A percentile compares a stretch with the other conserved stretches of the same genome.
These are phyloP conservation scores for Suzukiozyma palmioleophila DNA, from an alignment of 1,139 yeast species.

Conservation along the genomic window DNA sequence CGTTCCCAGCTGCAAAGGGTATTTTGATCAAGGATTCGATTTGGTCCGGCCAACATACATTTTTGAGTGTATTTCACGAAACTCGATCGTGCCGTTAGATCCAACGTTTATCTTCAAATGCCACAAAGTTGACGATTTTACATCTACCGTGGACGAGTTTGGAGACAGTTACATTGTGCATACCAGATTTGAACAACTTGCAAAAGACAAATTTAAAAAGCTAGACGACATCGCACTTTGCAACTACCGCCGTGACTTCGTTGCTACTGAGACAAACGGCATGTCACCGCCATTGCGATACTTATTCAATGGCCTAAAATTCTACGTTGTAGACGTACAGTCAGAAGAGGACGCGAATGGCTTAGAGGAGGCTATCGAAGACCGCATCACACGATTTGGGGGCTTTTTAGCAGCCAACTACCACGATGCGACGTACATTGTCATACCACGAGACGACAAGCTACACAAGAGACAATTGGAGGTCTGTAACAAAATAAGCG, in stretches of 20 bases:
- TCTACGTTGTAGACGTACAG: background rate
- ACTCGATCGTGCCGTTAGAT: constrained; percentile 50
- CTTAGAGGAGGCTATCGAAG: constrained; percentile 8
- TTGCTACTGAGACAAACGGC: constrained; percentile 1
- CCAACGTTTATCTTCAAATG: constrained; percentile 48
- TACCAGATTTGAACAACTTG: constrained; percentile 8
- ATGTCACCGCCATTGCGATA: constrained; percentile 2
- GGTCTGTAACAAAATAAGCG: constrained; percentile 13
- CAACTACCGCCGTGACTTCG: constrained; percentile 10
- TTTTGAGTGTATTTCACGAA: constrained; percentile 52
- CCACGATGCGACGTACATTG: constrained; percentile 22
- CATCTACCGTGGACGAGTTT: constrained; percentile 37
- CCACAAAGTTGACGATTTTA: constrained; percentile 9
- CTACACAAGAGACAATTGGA: constrained; percentile 5
- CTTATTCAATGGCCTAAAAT: background rate
- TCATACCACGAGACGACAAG: constrained; percentile 10
- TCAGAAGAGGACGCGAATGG: background rate
- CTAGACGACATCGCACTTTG: constrained; percentile 4
- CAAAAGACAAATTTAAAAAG: constrained; percentile 5
- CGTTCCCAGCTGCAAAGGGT: constrained; percentile 42
- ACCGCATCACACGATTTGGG: constrained; percentile 27
- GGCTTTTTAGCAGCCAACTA: constrained; percentile 20
- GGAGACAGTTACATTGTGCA: constrained; percentile 52
- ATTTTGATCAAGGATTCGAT: constrained; percentile 48
- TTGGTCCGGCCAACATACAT: constrained; percentile 70